Base-by-base conservation (phyloP, 495 filamentous ascomycete genomes). In the Xylaria acuta region DNA sequence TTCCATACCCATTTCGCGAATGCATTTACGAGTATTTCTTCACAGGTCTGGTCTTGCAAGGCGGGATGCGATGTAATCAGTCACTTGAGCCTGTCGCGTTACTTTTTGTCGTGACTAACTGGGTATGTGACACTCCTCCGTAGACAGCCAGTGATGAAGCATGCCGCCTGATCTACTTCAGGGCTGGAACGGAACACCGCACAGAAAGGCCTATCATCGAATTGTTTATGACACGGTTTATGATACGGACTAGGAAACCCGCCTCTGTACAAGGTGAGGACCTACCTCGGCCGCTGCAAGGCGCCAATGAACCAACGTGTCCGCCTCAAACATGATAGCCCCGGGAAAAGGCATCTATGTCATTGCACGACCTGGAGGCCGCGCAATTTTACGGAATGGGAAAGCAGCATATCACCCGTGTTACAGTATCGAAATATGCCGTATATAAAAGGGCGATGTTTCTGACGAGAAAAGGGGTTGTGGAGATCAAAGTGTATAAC, bases 351-450 rank as follows among this genome's bases (percentile, higher is more conserved):
- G 8, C 8, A 32, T 4, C 8, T 47, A 65, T 71, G 69, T 71
- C 60, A 71, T 71, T 71, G 62, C 60, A 71, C 69, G 38, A 71
- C 69, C 49, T 8, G 38, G 20, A 56, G 51, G 69, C 60, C 69
- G 43, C 69, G 69, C 54, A 71, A 71, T 71, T 34, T 34, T 18
- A 47, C 47, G 9, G 22, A n/a, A 20, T 5, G 38, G 7, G 27
- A 58, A 5, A 32, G 22, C 43, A 25, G 30, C 25, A 7, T 41
- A 16, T 53, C 4, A 25, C 14, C n/a, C 34, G 68, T 64, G 22
- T 62, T n/a, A 70, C 58, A 18, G 43, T n/a, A 30, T 38, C 32
- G 27, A 38, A 22, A 30, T n/a, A 20, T 32, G 43, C 34, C 18
- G 36, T 25, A 27, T 70, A 71, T 64, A 71, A 64, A 64, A 41